These are phyloP conservation scores for Mesotaenium endlicherianum DNA, from an alignment of 139 green algal species.

Conservation along the genomic window DNA sequence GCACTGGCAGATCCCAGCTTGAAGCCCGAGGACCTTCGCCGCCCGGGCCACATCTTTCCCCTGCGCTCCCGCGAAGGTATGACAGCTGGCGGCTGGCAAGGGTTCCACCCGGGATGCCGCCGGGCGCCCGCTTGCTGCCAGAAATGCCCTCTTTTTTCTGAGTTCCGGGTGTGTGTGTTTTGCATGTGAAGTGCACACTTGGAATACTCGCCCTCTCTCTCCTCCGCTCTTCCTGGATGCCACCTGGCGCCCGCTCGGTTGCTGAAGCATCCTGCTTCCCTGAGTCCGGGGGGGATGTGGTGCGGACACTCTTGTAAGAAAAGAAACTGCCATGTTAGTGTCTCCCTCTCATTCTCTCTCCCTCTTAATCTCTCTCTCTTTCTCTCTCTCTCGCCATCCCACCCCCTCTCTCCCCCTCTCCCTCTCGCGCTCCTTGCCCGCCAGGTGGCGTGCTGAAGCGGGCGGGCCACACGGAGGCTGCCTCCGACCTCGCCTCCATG, in stretches of 20 bases:
- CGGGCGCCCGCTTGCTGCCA: too few species aligned
- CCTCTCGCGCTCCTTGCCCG: not conserved
- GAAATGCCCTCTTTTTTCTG: too few species aligned
- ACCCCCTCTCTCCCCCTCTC: not conserved
- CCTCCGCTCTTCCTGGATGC: not conserved
- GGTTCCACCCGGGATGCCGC: slow-evolving; percentile 60
- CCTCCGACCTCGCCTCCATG: slow-evolving; percentile 85
- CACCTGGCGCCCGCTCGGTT: too few species aligned
- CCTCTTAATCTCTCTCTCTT: not conserved
- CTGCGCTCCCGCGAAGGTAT: slow-evolving; percentile 65
- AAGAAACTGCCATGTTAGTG: too few species aligned
- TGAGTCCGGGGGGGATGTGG: too few species aligned
- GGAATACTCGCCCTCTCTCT: not conserved
- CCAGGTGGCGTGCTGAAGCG: slow-evolving; percentile 71
- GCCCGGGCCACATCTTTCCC: slow-evolving; percentile 97
- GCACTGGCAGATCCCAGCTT: slow-evolving; percentile 68
- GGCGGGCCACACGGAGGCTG: slow-evolving; percentile 90
- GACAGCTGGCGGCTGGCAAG: too few species aligned
- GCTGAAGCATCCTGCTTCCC: too few species aligned
- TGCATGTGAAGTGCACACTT: too few species aligned
- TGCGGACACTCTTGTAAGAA: too few species aligned
- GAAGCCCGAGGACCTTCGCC: slow-evolving; percentile 67
- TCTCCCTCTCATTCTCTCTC: not conserved
- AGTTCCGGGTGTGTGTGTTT: not conserved
- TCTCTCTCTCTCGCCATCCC: not conserved